phyloP scores from a whole-genome alignment of 768 basidiomycete species.

The Postia placenta region DNA sequence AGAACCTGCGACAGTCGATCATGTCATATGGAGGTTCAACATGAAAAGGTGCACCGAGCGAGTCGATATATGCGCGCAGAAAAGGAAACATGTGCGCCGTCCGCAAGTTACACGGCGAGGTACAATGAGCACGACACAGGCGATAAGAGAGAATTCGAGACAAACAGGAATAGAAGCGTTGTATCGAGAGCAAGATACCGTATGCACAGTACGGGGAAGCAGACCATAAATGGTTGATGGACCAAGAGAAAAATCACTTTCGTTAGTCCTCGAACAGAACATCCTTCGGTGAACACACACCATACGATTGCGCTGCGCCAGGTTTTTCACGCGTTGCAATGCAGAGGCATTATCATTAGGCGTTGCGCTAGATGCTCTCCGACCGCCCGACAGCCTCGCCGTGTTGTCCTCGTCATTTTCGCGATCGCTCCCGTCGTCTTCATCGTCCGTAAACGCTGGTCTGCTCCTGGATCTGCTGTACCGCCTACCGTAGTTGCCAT shows the following conservation, averaged over 20 bases:
- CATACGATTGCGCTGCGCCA: constrained; percentile 69
- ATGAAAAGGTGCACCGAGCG: background rate
- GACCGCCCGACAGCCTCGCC: constrained; percentile 34
- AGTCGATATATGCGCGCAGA: background rate
- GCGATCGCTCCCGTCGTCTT: constrained; percentile 45
- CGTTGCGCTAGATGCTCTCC: constrained; percentile 22
- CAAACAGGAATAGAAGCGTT: background rate
- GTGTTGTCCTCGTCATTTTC: constrained; percentile 60
- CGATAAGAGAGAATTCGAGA: background rate
- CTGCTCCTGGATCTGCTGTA: constrained; percentile 18
- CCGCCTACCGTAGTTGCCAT: constrained; percentile 32
- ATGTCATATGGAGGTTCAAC: background rate
- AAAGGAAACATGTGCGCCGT: background rate
- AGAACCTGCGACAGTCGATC: constrained; percentile 40
- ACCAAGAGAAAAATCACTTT: too few species aligned
- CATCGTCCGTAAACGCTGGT: constrained; percentile 28
- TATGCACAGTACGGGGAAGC: too few species aligned
- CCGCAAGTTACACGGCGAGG: too few species aligned
- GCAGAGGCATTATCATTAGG: constrained; percentile 45
- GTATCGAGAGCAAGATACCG: too few species aligned
- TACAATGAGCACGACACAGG: too few species aligned
- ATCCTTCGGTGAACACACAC: constrained; percentile 46
- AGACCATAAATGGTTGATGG: too few species aligned
- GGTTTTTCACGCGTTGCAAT: constrained; percentile 61
- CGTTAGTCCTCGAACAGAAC: too few species aligned